These are phyloP conservation scores for Myochromella boudieri DNA, from an alignment of 768 basidiomycete species.

Conservation along the genomic window DNA sequence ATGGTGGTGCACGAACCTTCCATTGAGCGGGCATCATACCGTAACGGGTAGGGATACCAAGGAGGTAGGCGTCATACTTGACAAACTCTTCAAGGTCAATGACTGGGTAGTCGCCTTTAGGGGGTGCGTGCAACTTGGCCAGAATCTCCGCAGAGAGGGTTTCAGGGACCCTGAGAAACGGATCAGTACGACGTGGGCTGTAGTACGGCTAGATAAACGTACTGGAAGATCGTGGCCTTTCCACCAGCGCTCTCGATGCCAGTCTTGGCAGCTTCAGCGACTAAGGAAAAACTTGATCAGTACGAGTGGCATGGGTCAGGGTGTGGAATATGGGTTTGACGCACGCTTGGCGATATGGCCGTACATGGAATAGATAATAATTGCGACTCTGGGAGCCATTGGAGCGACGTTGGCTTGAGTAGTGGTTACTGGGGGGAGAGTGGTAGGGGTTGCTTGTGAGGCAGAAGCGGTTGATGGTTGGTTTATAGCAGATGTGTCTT, in stretches of 20 bases:
- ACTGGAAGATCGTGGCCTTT: constrained; percentile 54
- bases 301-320: constrained; percentile 1
- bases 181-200: neutral
- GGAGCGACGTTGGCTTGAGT: constrained; percentile 11
- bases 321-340: constrained; percentile 22
- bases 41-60: constrained; percentile 80
- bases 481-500: constrained; percentile 28
- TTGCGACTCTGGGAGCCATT: constrained; percentile 62
- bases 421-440: constrained; percentile 15
- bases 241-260: constrained; percentile 54
- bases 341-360: constrained; percentile 70
- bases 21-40: constrained; percentile 80
- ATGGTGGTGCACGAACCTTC: constrained; percentile 44
- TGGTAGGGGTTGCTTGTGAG: constrained; percentile 17
- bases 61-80: constrained; percentile 68
- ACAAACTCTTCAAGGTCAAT: constrained; percentile 53
- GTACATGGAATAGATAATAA: constrained; percentile 73
- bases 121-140: constrained; percentile 64
- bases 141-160: constrained; percentile 74
- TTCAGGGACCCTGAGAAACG: constrained; percentile 61
- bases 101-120: constrained; percentile 73
- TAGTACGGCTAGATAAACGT: constrained; percentile 18
- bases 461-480: constrained; percentile 4
- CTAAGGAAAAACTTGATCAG: constrained; percentile 32
- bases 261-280: constrained; percentile 54